Base-by-base conservation (phyloP, 768 basidiomycete genomes). In the Podaxis sp. region DNA sequence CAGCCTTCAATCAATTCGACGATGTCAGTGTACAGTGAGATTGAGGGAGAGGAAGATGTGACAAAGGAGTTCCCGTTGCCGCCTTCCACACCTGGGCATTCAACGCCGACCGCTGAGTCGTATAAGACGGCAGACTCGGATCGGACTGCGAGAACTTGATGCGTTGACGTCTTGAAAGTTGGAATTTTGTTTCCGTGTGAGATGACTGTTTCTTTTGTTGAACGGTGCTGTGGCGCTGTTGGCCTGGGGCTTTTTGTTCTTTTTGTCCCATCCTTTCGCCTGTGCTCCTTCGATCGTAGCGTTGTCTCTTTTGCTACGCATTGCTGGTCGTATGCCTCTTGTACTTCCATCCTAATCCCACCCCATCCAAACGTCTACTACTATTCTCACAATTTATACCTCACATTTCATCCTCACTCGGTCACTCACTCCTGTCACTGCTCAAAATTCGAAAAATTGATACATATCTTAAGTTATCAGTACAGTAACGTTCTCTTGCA, bases 1-100 rank as follows among this genome's bases (percentile, higher is more conserved):
- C 85, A 85, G 65, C 83, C 86, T 1, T 85, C 85, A 1, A 60
- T 80, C 49, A 64, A 70, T 13, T 77, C 79, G 30, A 67, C 68
- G 7, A 68, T 66, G 7, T 77, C 78, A 2, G 72, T 69, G 19
- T 74, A 75, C 59, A 73, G 66, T 26, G 71, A 67, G 12, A 72
- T 66, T 24, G 71, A 67, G 12, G 72, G 71, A 54, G 76, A 76
- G 9, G 77, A 78, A 36, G 79, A 80, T 38, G 73, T 79, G 30
- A 73, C 77, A 19, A 67, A 69, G 17, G 71, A 71, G 22, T 80
- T 80, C 72, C 79, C 80, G 5, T 68, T 77, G 13, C 79, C 81
- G 24, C 80, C 80, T 17, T 68, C 58, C 54, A 64, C 59, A 39
- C 53, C 53, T 13, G 66, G 62, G 17, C 58, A 64, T 24, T 48